Conservation (phyloP, 768 basidiomycete genomes). For the Pulveroboletus sp. region DNA sequence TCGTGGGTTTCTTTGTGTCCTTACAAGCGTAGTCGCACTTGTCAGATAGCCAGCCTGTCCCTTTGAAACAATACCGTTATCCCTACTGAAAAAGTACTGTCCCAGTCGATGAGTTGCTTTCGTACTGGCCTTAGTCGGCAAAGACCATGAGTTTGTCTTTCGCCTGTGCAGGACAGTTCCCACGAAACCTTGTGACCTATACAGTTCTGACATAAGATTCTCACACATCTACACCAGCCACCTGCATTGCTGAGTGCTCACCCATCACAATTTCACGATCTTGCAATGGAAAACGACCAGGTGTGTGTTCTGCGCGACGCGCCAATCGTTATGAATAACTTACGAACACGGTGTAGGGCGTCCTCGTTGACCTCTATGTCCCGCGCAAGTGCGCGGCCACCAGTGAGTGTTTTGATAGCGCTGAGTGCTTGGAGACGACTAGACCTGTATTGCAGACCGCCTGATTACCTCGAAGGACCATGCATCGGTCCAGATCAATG, state of each 20-base stretch:
- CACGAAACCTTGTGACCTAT: no score
- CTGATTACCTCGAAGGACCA: constrained; percentile 99
- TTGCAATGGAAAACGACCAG: constrained; percentile 87
- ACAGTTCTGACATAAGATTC: constrained; percentile 31
- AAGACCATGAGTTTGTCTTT: no score
- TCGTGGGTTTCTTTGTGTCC: no score
- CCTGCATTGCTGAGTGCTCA: neutral
- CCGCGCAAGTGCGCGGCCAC: constrained; percentile 99
- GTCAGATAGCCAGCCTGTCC: neutral
- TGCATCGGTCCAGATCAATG: constrained; percentile 94
- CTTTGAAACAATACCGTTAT: no score
- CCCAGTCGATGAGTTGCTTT: no score
- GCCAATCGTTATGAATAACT: neutral
- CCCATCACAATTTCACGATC: constrained; percentile 10
- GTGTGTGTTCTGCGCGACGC: constrained; percentile 38
- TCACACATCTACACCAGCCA: constrained; percentile 22
- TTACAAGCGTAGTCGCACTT: constrained; percentile 1
- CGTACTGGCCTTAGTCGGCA: no score
- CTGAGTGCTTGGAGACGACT: neutral
- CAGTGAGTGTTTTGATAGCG: constrained; percentile 53
- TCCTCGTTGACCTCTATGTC: constrained; percentile 99
- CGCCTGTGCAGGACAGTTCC: no score
- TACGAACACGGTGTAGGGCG: constrained; percentile 53
- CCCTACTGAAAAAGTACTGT: no score
- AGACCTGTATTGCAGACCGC: constrained; percentile 58